Evolutionary conservation across 2,329 filamentous ascomycete species (phyloP), one percentile per base, ranked within the genome.

Genomic region (Botrytis porri): DNA sequence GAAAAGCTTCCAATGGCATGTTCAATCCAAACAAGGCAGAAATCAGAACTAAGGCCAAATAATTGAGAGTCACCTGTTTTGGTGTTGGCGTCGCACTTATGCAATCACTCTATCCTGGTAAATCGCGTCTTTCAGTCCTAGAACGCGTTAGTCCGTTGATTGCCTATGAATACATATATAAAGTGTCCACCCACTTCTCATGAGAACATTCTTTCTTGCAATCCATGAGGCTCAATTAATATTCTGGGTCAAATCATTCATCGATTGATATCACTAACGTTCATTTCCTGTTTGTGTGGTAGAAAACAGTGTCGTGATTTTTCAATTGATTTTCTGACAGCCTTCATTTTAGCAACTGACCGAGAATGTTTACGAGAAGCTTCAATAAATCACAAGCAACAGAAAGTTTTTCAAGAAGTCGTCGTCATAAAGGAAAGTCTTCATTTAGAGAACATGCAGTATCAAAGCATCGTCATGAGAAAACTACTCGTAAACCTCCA

Each of bases 401-500:
- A 10, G 80, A 80, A 72, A 81, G 79, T 69, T 81, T 81, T 75
- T 78, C 79, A 32, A 76, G 74, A 61, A 77, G 76, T 74, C 73
- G 77, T 65, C 74, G 77, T 72, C 73, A 73, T 25, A 80, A 78
- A 65, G 74, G 73, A 37, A 79, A 77, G 66, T 75, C 76, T 18
- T 81, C 80, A 29, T 81, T 81, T 69, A 74, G 80, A 69, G 80
- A 81, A n/a, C 78, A 81, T 76, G 80, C 78, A 5, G 77, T 81
- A 48, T 80, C 79, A n/a, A 81, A 81, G 70, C 76, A 76, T 74
- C 79, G 80, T 39, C 74, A 75, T 45, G 80, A 80, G 54, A 75
- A 78, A 66, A 74, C 78, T 9, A 32, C 48, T 32, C 77, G 78
- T 39, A 79, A 74, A 73, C 75, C 74, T 76, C 76, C 77, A 63